Evolutionary conservation across 163 green algal species (phyloP), one percentile per base, ranked within the genome.

Genomic region (Scenedesmus sp.): DNA sequence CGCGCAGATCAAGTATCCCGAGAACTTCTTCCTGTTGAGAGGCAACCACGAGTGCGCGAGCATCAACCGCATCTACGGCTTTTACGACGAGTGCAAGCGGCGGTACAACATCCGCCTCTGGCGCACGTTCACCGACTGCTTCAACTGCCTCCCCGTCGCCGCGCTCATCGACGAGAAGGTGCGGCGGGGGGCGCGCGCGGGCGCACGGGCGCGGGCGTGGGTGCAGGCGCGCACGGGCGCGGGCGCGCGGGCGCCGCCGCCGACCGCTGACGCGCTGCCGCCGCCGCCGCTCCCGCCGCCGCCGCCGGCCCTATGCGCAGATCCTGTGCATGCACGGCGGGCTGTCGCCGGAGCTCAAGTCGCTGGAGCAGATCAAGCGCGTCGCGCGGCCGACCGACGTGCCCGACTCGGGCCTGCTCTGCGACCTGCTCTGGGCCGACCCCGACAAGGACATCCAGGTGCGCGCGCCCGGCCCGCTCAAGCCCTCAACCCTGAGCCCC

Each of bases 81-180:
- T 99, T 75, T 99, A 99, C 77, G 96, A 99, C 83, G 96, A 99
- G 87, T 99, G 96, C 93, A 99, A 99, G 85, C 90, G 96, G 80
- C 91, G 97, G 67, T 99, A 99, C 87, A 99, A 98, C 91, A 98
- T 99, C 69, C 87, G 97, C 63, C 88, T 99, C 20, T 99, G 96
- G 96, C 96, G 98, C 69, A 98, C 92, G 0, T 99, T 99, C 86
- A 99, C 97, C 22, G 97, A 99, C 78, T 99, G 97, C 86, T 99
- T 99, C 91, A 99, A 99, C 87, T 99, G 96, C 86, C 88, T 99
- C 74, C 96, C 96, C 17, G 93, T 99, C 42, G 89, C 91, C 24
- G 96, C 97, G 34, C 87, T 99, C 15, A 94, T 99, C 26, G 96
- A 99, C 78, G 96, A 99, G 84, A 99, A 99, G 89, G 92, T 93